Base-by-base conservation (phyloP, 2,329 filamentous ascomycete genomes). In the Xylariomycetidae sp. region DNA sequence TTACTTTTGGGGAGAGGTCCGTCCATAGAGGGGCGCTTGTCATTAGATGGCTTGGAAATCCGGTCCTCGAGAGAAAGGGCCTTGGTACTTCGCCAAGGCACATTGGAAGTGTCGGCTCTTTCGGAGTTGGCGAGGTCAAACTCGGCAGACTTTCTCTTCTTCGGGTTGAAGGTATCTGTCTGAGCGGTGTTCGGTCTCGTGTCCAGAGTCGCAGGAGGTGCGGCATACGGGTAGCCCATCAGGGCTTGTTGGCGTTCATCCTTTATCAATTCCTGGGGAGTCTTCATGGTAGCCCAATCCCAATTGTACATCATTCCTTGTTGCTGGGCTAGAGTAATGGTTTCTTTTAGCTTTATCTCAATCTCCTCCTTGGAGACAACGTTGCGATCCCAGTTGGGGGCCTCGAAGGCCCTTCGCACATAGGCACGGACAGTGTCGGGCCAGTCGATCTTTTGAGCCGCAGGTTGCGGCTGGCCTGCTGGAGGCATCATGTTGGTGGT, bases 371-470 rank as follows among this genome's bases (percentile, higher is more conserved):
- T 74, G 31, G 67, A 59, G n/a, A n/a, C n/a, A 28, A 89, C 75
- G 25, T 74, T 72, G 5, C 72, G 52, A 42, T 85, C 72, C 45
- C 80, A 67, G 55, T 88, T 85, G 38, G 80, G 75, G 16, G 79
- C 75, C 31, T 85, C 79, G 57, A 97, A 97, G 16, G 88, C 89
- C 53, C 88, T 81, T 53, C 88, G 83, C 19, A 97, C 90, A 64
- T 96, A 97, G 46, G 74, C 70, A 49, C 88, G 85, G 40, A 97
- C 87, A n/a, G 82, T 77, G 27, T 77, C 68, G 19, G 88, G 82
- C 82, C 88, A 97, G 49, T 84, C 78, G 50, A 83, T 80, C 66
- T 83, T 86, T 55, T 71, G 64, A n/a, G n/a, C n/a, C n/a, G n/a
- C n/a, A n/a, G n/a, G n/a, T 53, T 48, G 58, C 31, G 66, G 58